A percentile compares a stretch with the other conserved stretches of the same genome.
Evolutionary conservation across 257 asterid genomes (phyloP).

Genomic region (Perilla frutescens): DNA sequence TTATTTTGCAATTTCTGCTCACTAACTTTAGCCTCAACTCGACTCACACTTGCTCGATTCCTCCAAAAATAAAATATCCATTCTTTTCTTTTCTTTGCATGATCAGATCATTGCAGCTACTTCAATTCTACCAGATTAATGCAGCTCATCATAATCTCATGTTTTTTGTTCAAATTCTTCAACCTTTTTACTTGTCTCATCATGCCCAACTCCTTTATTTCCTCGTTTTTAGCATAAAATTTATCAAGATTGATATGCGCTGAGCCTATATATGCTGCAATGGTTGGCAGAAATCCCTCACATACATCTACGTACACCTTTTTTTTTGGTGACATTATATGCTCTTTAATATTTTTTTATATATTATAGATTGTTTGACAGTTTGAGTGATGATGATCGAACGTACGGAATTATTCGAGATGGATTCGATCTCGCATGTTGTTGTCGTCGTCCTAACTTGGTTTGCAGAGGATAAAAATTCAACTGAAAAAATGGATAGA

Average conservation of each 20-base stretch:
- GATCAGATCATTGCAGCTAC: not conserved
- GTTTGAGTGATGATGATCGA: not conserved
- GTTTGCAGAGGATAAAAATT: slow-evolving; percentile 13
- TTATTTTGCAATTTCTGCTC: slow-evolving; percentile 25
- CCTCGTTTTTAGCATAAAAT: not conserved
- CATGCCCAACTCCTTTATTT: no score
- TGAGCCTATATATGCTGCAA: slow-evolving; percentile 9
- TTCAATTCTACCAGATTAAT: not conserved
- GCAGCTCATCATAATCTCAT: not conserved
- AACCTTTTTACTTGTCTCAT: not conserved
- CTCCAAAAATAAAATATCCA: not conserved
- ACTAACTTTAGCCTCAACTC: slow-evolving; percentile 29
- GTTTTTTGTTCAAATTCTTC: slow-evolving; percentile 14
- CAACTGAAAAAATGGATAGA: slow-evolving; percentile 29
- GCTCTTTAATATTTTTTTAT: slow-evolving; percentile 7
- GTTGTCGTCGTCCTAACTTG: not conserved
- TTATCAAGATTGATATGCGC: slow-evolving; percentile 27
- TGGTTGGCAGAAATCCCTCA: slow-evolving; percentile 38
- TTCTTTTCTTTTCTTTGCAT: not conserved
- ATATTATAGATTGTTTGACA: not conserved
- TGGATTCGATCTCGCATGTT: slow-evolving; percentile 4
- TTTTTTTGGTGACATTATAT: slow-evolving; percentile 32
- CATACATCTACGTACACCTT: not conserved
- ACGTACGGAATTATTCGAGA: not conserved
- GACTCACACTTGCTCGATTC: not conserved